phyloP scores from a whole-genome alignment of 2,329 filamentous ascomycete genomes.

The Trichophyton benhamiae region DNA sequence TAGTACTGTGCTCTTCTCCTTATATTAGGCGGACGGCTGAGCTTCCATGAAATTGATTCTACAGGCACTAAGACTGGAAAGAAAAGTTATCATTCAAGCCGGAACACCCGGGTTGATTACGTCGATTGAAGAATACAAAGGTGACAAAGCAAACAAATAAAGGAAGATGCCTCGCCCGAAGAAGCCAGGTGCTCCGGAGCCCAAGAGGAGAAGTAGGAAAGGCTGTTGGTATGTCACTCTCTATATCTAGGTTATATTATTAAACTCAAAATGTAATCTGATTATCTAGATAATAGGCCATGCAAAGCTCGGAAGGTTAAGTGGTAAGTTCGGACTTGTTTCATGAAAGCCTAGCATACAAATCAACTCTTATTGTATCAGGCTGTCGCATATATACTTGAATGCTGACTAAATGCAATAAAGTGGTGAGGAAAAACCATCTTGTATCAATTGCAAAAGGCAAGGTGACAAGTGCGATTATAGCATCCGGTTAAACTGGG shows the following conservation, averaged over 20 bases:
- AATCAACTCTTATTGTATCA: neutral
- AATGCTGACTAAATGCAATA: neutral
- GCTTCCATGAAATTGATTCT: neutral
- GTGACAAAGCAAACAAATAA: neutral
- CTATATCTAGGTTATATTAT: conserved; percentile 1
- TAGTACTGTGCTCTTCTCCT: neutral
- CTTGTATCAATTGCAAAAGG: conserved; percentile 59
- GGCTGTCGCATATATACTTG: neutral
- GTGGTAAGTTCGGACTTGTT: conserved; percentile 36
- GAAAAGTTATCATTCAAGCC: neutral
- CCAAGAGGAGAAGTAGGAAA: conserved; percentile 50
- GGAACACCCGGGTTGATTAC: neutral
- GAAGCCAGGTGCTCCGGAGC: conserved; percentile 45
- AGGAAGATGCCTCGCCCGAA: conserved; percentile 48
- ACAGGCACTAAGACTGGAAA: neutral
- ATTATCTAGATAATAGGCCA: conserved; percentile 38
- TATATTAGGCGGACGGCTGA: neutral
- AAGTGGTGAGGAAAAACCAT: conserved; percentile 61
- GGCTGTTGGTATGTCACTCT: conserved; percentile 46
- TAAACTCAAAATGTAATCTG: neutral
- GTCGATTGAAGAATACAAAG: neutral
- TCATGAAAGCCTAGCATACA: neutral
- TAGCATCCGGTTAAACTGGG: conserved; percentile 70
- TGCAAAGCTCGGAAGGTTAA: conserved; percentile 65
- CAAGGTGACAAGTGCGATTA: conserved; percentile 67